A percentile compares a stretch with the other conserved stretches of the same genome.
Evolutionary conservation across 495 filamentous ascomycete species (phyloP).

Genomic region (Mycothermus thermophilus): DNA sequence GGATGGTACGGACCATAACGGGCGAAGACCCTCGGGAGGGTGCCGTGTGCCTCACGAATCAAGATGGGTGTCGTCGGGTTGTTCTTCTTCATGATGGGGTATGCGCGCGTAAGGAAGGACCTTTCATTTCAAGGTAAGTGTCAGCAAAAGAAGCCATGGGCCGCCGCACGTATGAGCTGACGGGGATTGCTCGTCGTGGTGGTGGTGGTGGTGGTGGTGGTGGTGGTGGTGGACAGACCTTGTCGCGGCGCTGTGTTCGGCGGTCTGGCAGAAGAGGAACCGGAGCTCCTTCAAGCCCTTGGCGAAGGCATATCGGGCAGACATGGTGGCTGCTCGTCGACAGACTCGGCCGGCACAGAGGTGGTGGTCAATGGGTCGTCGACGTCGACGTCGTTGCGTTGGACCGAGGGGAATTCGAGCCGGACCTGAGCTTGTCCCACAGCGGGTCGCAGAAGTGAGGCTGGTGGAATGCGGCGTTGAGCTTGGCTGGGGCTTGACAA

Average conservation of each 20-base stretch:
- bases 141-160: constrained; percentile 1
- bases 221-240: constrained; percentile 61
- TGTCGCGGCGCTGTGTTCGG: constrained; percentile 70
- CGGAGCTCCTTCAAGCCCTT: constrained; percentile 86
- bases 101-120: constrained; percentile 78
- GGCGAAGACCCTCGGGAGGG: constrained; percentile 73
- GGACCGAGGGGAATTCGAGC: constrained; percentile 1
- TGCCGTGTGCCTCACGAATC: constrained; percentile 76
- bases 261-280: constrained; percentile 91
- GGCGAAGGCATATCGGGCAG: constrained; percentile 80
- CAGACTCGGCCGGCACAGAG: constrained; percentile 4
- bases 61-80: constrained; percentile 91
- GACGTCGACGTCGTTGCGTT: constrained; percentile 1
- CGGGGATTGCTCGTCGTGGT: no score
- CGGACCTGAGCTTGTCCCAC: constrained; percentile 6
- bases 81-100: constrained; percentile 98
- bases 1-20: constrained; percentile 61
- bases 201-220: no score
- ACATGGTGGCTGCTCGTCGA: constrained; percentile 43
- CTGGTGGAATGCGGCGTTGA: no score
- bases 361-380: constrained; percentile 8
- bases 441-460: constrained; percentile 1
- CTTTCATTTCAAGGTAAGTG: constrained; percentile 44
- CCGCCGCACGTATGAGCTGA: no score
- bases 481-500: constrained; percentile 9